phyloP scores from a whole-genome alignment of 2,329 filamentous ascomycete species.

The Fusarium vanettenii region DNA sequence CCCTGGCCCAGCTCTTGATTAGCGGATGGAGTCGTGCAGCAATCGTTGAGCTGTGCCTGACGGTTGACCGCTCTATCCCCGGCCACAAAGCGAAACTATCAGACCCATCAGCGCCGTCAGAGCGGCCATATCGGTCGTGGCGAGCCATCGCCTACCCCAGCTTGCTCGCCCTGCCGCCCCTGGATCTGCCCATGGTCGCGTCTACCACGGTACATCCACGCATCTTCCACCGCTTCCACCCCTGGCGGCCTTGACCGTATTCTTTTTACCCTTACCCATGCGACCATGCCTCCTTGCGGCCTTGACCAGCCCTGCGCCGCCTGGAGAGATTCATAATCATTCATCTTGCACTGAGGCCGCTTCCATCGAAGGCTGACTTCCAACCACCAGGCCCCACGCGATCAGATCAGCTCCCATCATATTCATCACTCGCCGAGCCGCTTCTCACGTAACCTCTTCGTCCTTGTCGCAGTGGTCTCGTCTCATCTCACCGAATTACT shows the following conservation, averaged over 20 bases:
- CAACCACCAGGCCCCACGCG: constrained; percentile 25
- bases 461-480: neutral
- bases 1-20: constrained; percentile 34
- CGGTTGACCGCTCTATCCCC: constrained; percentile 34
- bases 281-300: constrained; percentile 13
- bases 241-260: constrained; percentile 33
- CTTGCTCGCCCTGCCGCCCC: constrained; percentile 25
- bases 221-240: constrained; percentile 34
- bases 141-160: constrained; percentile 35
- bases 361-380: constrained; percentile 33
- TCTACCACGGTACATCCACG: constrained; percentile 22
- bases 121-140: constrained; percentile 19
- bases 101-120: constrained; percentile 8
- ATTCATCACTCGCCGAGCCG: constrained; percentile 9
- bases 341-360: constrained; percentile 34
- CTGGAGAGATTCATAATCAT: constrained; percentile 12
- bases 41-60: constrained; percentile 34
- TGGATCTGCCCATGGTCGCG: constrained; percentile 41
- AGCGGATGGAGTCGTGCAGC: constrained; percentile 31
- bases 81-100: constrained; percentile 9
- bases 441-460: neutral
- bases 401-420: constrained; percentile 15
- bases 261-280: constrained; percentile 40
- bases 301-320: constrained; percentile 25
- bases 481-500: constrained; percentile 2